Evolutionary conservation across 1,284 basidiomycete genomes (phyloP).

Genomic region (Malassezia pachydermatis): DNA sequence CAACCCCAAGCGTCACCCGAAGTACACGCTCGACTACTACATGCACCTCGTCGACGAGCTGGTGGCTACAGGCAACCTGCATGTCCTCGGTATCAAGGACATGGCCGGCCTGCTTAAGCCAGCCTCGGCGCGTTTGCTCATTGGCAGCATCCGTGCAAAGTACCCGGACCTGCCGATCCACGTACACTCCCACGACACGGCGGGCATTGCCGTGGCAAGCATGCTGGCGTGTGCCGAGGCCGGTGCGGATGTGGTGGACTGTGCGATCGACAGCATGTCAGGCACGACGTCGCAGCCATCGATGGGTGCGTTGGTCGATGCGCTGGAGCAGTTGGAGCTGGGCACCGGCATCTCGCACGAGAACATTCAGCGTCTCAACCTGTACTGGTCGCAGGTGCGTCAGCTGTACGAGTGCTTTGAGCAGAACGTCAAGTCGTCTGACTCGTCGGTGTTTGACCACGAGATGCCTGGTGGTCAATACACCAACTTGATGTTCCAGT

Average conservation of each 20-base stretch:
- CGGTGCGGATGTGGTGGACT: constrained; percentile 94
- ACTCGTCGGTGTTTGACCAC: constrained; percentile 83
- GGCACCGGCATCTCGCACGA: constrained; percentile 96
- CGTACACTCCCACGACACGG: constrained; percentile 98
- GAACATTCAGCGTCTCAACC: constrained; percentile 92
- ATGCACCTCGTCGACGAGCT: constrained; percentile 89
- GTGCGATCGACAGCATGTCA: constrained; percentile 92
- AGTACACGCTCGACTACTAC: constrained; percentile 98
- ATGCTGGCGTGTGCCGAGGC: constrained; percentile 93
- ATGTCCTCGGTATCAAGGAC: constrained; percentile 96
- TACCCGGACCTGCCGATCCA: constrained; percentile 97
- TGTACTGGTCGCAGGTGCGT: constrained; percentile 97
- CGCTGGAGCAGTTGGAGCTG: constrained; percentile 85
- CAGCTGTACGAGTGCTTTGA: constrained; percentile 94
- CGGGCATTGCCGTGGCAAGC: constrained; percentile 89
- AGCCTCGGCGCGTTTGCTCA: constrained; percentile 79
- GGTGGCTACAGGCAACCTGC: constrained; percentile 78
- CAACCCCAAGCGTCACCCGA: constrained; percentile 75
- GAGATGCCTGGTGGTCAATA: constrained; percentile 91
- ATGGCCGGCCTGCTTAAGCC: constrained; percentile 99
- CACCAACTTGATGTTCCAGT: constrained; percentile 71
- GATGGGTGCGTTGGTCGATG: constrained; percentile 90
- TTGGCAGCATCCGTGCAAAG: constrained; percentile 85
- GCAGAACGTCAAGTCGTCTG: constrained; percentile 87
- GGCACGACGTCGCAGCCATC: constrained; percentile 96